Base-by-base conservation (phyloP, 257 asterid species). In the Capsicum rhomboideum region DNA sequence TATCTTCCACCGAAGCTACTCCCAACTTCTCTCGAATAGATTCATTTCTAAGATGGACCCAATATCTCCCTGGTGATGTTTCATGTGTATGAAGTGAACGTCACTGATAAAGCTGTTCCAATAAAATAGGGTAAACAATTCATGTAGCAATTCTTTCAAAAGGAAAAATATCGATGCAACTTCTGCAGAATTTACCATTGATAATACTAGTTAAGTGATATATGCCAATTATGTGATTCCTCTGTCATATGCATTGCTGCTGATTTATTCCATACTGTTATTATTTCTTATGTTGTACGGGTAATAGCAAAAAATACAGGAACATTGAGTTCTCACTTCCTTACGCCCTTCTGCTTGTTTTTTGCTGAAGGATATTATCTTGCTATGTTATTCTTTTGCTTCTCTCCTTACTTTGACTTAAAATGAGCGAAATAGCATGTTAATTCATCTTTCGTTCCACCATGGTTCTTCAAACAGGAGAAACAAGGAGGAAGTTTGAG, bases 401-500 rank as follows among this genome's bases (percentile, higher is more conserved):
- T 37, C 26, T 69, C 28, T 49, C 53, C 31, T 74, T 74, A 3
- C 58, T 49, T 26, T 26, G 61, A 8, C n/a, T 26, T 49, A 9
- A 23, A 26, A 13, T 14, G 42, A 72, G 42, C 2, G 46, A 53
- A 5, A 8, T 28, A 4, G 63, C 61, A 16, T 28, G 46, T 2
- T 50, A 26, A 50, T 17, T 1, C 63, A 4, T 50, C 40, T 7
- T 44, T 46, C 8, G 0, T 46, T 46, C 12, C 58, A 49, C 20
- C 26, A 10, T 26, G n/a, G 23, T 29, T 16, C 81, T 50, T 56
- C 83, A n/a, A 18, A 64, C 91, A 96, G 99, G 98, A 79, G 99
- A 96, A 92, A 96, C 99, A 2, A 92, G 82, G 90, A 93, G 99
- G 90, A 97, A 97, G 86, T 97, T 97, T 84, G 99, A 97, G 92